These are phyloP conservation scores for Fraxinus xanthoxyloides DNA, from an alignment of 305 asterid genomes.

Conservation along the genomic window DNA sequence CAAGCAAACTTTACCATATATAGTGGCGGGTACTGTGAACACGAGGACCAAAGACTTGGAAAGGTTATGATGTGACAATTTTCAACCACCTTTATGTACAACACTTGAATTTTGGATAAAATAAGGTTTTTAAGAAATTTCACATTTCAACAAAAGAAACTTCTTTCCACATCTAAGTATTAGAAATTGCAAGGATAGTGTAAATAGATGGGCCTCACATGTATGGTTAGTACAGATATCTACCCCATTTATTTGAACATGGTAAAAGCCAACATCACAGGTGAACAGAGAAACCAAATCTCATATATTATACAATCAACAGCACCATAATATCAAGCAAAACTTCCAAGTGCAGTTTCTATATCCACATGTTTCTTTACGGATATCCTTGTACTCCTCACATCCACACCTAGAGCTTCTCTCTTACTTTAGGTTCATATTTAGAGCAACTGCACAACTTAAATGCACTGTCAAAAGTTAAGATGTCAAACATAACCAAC, in stretches of 20 bases:
- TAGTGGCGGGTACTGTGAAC: background rate
- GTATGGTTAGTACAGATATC: background rate
- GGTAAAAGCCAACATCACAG: background rate
- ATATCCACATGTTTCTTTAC: conserved; percentile 40
- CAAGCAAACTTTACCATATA: background rate
- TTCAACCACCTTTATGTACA: background rate
- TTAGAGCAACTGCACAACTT: conserved; percentile 50
- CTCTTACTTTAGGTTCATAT: conserved; percentile 40
- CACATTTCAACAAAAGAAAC: background rate
- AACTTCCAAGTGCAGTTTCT: background rate
- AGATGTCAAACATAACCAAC: conserved; percentile 24
- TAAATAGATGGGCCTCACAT: background rate
- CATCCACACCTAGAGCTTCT: conserved; percentile 42
- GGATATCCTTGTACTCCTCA: conserved; percentile 28
- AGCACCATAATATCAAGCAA: background rate
- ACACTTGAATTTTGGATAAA: background rate
- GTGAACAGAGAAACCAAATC: background rate
- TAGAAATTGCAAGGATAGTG: background rate
- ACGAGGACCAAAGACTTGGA: background rate
- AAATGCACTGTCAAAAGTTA: conserved; percentile 51
- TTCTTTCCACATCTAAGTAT: background rate
- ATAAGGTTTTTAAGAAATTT: background rate
- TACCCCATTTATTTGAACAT: background rate
- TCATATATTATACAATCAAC: background rate
- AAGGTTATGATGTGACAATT: background rate